A percentile compares a stretch with the other conserved stretches of the same genome.
Conservation (phyloP, 1,284 basidiomycete genomes). For the Moniliophthora roreri region DNA sequence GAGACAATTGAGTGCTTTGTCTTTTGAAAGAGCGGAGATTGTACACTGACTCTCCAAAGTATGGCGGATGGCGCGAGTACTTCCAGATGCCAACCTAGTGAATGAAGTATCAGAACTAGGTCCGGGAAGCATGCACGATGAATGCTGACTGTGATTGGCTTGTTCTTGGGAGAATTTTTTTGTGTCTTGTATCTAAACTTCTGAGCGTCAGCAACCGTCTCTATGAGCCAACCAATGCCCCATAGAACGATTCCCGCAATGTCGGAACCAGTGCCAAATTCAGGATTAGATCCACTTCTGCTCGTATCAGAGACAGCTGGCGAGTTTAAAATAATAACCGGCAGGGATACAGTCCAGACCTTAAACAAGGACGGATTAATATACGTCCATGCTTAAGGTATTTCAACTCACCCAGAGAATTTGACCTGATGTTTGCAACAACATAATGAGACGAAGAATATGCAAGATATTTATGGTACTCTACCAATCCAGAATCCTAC, state of each 20-base stretch:
- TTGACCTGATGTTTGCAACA: constrained; percentile 48
- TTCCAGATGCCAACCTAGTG: constrained; percentile 51
- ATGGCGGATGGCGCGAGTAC: constrained; percentile 72
- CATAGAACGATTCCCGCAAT: constrained; percentile 71
- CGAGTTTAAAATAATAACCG: constrained; percentile 67
- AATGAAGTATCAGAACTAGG: neutral
- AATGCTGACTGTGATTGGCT: constrained; percentile 43
- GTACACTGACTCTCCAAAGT: constrained; percentile 66
- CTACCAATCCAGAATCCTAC: constrained; percentile 54
- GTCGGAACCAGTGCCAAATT: constrained; percentile 64
- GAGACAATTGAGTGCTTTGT: too few relatives aligned
- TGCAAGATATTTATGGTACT: constrained; percentile 13
- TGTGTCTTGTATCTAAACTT: constrained; percentile 62
- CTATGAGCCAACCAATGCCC: constrained; percentile 59
- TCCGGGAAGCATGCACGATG: neutral
- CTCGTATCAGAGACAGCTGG: constrained; percentile 54
- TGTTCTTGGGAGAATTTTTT: constrained; percentile 53
- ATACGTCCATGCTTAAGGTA: neutral
- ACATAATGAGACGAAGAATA: too few relatives aligned
- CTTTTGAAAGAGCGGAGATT: neutral
- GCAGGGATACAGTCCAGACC: constrained; percentile 71
- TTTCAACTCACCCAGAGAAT: constrained; percentile 48
- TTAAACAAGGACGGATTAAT: constrained; percentile 18
- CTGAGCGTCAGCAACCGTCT: constrained; percentile 63
- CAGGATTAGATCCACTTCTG: constrained; percentile 44